Base-by-base conservation (phyloP, 2,329 filamentous ascomycete genomes). In the Trichoderma sp. region DNA sequence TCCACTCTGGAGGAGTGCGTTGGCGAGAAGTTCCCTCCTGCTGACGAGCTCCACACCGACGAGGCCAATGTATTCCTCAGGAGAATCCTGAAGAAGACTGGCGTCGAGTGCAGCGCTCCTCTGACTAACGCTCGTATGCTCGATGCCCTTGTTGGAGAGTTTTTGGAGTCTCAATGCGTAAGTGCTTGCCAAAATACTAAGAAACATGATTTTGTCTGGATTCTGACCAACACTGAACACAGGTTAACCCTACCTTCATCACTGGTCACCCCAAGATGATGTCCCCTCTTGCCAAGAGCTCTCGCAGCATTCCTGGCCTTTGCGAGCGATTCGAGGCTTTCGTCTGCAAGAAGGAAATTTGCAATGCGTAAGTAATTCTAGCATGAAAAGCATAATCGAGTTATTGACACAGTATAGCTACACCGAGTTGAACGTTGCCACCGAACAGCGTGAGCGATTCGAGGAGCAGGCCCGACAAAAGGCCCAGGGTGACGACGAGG, bases 301-400 rank as follows among this genome's bases (percentile, higher is more conserved):
- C 97, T 82, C 92, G 96, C 73, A 82, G 85, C 58, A 88, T 89
- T 71, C 87, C 90, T 65, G 96, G 95, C 76, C 87, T 99, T 39
- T 97, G 94, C 79, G 96, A 99, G 85, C 92, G 96, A 67, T 98
- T 98, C 80, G 96, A 99, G 83, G 94, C 93, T 13, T 99, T 99
- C 74, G 96, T 97, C 21, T 80, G 77, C 75, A 81, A 79, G 76
- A 83, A 82, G 88, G 95, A 98, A 80, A 97, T 98, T 74, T 91
- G 91, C 76, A 98, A 99, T 78, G 94, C 94, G 6, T 85, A 78
- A 73, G 76, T 73, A 16, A 6, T 16, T 5, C 11, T 16, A 8
- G 13, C 14, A 5, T 8, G 26, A 21, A 18, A 18, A 56, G 6
- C 1, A 24, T 21, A 4, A 32, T 24, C 37, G 7, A 60, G 14